Evolutionary conservation across 140 eudicot genomes (phyloP).

Genomic region (Bidens hawaiensis): DNA sequence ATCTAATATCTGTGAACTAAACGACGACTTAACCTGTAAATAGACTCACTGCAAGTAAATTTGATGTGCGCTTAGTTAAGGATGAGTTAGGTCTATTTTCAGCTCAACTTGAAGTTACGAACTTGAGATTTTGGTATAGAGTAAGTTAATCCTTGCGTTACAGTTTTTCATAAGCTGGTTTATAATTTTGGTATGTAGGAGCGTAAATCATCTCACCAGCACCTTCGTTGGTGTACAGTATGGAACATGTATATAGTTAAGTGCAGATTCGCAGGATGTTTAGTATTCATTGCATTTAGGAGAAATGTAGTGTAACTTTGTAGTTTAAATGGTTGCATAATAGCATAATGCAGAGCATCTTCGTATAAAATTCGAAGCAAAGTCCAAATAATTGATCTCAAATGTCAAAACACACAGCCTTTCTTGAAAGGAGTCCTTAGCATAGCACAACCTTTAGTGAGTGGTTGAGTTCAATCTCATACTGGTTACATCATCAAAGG

Average conservation of each 20-base stretch:
- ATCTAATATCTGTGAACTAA: background rate
- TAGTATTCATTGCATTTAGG: background rate
- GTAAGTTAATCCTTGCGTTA: background rate
- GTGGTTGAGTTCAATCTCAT: constrained; percentile 5
- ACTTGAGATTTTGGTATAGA: constrained; percentile 1
- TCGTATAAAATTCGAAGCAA: background rate
- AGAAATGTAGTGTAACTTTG: background rate
- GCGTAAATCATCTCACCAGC: background rate
- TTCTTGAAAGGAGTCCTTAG: background rate
- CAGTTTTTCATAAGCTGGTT: constrained; percentile 6
- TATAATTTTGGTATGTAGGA: background rate
- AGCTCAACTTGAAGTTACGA: background rate
- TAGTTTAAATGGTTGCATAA: background rate
- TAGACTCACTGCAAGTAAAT: background rate
- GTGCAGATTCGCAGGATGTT: constrained; percentile 6
- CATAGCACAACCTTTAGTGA: too few species aligned
- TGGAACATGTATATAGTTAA: background rate
- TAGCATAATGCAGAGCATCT: background rate
- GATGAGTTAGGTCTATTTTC: constrained; percentile 1
- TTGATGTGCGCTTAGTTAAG: background rate
- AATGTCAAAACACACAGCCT: background rate
- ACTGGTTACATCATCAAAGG: background rate
- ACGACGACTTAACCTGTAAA: background rate
- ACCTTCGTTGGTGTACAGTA: background rate
- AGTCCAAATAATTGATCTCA: background rate